These are phyloP conservation scores for Suillus spraguei DNA, from an alignment of 768 basidiomycete species.

Conservation along the genomic window DNA sequence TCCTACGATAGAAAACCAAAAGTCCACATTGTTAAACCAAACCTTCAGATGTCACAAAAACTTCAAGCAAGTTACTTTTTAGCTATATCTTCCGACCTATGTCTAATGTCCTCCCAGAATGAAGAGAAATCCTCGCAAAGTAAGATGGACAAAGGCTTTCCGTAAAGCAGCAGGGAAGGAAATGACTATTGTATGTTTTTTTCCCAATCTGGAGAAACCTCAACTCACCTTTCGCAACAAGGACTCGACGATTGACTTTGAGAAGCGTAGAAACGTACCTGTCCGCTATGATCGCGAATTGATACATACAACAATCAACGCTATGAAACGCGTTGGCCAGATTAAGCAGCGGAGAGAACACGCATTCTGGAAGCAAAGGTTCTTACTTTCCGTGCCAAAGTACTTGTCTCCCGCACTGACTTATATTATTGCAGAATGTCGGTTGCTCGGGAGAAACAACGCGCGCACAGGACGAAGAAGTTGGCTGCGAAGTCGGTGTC, in stretches of 20 bases:
- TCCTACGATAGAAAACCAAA: constrained; percentile 9
- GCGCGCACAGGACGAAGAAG: constrained; percentile 69
- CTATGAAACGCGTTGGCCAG: constrained; percentile 94
- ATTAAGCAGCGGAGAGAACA: constrained; percentile 89
- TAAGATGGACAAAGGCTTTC: constrained; percentile 99
- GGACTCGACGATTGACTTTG: constrained; percentile 99
- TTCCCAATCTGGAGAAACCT: constrained; percentile 7
- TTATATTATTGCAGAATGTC: constrained; percentile 67
- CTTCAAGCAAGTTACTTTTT: constrained; percentile 74
- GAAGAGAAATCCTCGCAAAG: constrained; percentile 99
- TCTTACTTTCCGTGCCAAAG: constrained; percentile 17
- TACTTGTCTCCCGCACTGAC: background rate
- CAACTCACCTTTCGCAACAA: constrained; percentile 33
- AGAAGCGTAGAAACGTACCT: constrained; percentile 97
- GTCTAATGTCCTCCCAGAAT: constrained; percentile 55
- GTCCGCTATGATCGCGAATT: constrained; percentile 96
- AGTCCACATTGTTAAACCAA: constrained; percentile 13
- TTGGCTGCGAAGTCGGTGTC: constrained; percentile 55
- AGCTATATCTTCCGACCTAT: no score
- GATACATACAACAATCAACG: constrained; percentile 89
- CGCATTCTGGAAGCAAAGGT: constrained; percentile 96
- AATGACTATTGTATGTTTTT: constrained; percentile 87
- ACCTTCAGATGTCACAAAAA: constrained; percentile 90
- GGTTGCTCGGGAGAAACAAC: constrained; percentile 75
- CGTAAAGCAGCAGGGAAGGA: constrained; percentile 98